Conservation (phyloP, 1,284 basidiomycete genomes). For the Sporisorium scitamineum region DNA sequence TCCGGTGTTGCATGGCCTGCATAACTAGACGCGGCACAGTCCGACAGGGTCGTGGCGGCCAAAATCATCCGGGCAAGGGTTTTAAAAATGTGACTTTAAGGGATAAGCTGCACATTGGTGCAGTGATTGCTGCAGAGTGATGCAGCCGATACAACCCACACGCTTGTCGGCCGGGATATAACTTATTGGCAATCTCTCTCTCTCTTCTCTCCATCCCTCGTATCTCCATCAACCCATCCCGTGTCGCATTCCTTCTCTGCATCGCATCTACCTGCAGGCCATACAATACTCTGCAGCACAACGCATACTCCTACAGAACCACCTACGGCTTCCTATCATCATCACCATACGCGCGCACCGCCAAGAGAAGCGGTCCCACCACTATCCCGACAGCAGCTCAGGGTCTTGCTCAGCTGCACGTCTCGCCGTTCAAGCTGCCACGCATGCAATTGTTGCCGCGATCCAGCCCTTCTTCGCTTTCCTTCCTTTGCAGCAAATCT, state of each 20-base stretch:
- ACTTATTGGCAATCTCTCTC: not conserved
- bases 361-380: not conserved
- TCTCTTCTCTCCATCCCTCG: not conserved
- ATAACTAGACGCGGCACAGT: too few species aligned
- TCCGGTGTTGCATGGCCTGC: not conserved
- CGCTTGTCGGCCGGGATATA: conserved; percentile 1
- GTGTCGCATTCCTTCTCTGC: conserved; percentile 10
- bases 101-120: conserved; percentile 12
- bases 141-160: conserved; percentile 20
- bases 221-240: not conserved
- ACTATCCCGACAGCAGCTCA: not conserved
- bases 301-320: not conserved
- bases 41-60: not conserved
- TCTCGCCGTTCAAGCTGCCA: conserved; percentile 11
- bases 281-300: not conserved
- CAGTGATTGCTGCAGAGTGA: conserved; percentile 10
- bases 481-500: conserved; percentile 31
- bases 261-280: not conserved
- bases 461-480: conserved; percentile 10
- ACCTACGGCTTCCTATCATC: conserved; percentile 4
- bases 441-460: conserved; percentile 18
- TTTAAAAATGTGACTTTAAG: conserved; percentile 3
- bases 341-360: too few species aligned
- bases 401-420: conserved; percentile 2
- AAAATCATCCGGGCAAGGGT: not conserved